These are phyloP conservation scores for Oenanthe javanica DNA, from an alignment of 140 eudicot species.

Conservation along the genomic window DNA sequence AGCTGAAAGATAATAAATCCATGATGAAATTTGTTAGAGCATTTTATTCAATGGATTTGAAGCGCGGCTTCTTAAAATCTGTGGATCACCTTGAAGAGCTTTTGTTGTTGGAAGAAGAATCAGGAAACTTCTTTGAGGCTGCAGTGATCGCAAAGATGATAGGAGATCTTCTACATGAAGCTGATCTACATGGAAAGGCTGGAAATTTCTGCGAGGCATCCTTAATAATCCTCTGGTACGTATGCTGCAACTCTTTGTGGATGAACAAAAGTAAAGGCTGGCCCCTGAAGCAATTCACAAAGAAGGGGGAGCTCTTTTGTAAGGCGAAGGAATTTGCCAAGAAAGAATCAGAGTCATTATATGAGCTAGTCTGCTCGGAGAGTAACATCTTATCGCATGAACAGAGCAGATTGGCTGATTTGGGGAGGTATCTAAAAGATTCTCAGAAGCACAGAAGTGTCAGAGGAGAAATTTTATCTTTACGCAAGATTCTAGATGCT, in stretches of 20 bases:
- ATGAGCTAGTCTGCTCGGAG: constrained; percentile 35
- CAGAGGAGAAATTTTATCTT: constrained; percentile 28
- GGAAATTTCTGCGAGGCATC: constrained; percentile 32
- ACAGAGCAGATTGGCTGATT: constrained; percentile 24
- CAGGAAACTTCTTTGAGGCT: constrained; percentile 50
- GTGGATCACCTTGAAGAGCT: constrained; percentile 49
- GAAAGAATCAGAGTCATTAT: constrained; percentile 14
- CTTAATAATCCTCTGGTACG: constrained; percentile 25
- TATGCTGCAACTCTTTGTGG: constrained; percentile 39
- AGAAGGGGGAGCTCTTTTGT: constrained; percentile 35
- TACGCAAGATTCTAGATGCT: constrained; percentile 40
- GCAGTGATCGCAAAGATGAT: constrained; percentile 43
- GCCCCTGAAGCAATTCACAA: constrained; percentile 46
- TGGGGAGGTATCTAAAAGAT: constrained; percentile 20
- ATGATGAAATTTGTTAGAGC: constrained; percentile 56
- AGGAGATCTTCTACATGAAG: constrained; percentile 48
- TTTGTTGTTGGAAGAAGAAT: constrained; percentile 55
- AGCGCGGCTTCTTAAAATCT: constrained; percentile 45
- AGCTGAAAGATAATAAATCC: constrained; percentile 23
- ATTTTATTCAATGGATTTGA: constrained; percentile 38
- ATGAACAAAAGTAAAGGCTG: constrained; percentile 34
- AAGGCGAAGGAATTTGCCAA: constrained; percentile 33
- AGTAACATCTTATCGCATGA: constrained; percentile 25
- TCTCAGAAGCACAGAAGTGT: constrained; percentile 21
- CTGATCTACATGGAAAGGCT: constrained; percentile 44